phyloP scores from a whole-genome alignment of 2,329 filamentous ascomycete species.

The Epichloe sp. region DNA sequence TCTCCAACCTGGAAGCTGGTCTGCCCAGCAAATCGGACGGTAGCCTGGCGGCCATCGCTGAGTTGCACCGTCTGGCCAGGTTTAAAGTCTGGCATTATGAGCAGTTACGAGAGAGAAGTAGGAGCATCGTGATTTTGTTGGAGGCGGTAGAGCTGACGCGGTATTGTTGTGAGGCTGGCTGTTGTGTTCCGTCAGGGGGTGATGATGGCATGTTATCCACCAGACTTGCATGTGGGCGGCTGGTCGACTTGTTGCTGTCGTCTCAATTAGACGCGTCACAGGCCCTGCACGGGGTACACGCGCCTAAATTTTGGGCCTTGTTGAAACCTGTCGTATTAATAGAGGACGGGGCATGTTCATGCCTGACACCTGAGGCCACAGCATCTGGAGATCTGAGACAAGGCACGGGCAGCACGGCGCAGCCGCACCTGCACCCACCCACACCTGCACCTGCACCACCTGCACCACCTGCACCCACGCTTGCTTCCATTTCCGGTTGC shows the following conservation, averaged over 20 bases:
- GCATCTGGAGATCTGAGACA: neutral
- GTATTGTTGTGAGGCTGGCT: neutral
- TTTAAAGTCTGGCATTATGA: constrained; percentile 43
- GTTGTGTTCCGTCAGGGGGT: neutral
- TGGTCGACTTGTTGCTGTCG: neutral
- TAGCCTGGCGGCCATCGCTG: constrained; percentile 61
- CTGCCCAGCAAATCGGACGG: constrained; percentile 68
- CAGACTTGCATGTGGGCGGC: neutral
- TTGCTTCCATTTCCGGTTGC: neutral
- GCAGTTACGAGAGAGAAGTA: constrained; percentile 10
- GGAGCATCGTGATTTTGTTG: constrained; percentile 19
- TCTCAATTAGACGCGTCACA: too few relatives aligned
- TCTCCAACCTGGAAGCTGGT: constrained; percentile 70
- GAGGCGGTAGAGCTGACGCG: neutral
- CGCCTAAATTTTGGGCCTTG: too few relatives aligned
- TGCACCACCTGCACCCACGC: neutral
- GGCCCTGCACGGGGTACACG: too few relatives aligned
- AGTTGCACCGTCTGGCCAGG: constrained; percentile 67
- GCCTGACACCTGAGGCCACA: neutral
- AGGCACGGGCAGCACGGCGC: neutral
- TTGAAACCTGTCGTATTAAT: too few relatives aligned
- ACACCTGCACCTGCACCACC: neutral
- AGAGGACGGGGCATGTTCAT: neutral
- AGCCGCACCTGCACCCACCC: neutral
- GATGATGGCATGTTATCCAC: neutral